phyloP scores from a whole-genome alignment of 176 grass and related monocot species.

The Panicum miliaceum region DNA sequence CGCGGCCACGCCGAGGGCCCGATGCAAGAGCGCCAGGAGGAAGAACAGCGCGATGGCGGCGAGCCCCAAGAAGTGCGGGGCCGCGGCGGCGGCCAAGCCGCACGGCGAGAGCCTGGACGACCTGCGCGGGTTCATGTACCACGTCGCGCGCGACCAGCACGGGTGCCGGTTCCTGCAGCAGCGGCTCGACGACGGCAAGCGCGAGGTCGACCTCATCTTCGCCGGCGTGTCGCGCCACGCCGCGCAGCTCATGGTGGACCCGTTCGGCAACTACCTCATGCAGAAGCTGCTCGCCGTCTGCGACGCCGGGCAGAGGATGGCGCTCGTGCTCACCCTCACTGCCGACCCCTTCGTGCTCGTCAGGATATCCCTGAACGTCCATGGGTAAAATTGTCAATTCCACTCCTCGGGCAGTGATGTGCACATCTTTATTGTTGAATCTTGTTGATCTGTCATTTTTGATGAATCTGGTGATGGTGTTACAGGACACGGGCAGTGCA shows the following conservation, averaged over 20 bases:
- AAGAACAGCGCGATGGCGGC: constrained; percentile 17
- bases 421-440: neutral
- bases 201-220: constrained; percentile 70
- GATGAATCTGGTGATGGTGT: neutral
- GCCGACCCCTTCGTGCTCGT: constrained; percentile 52
- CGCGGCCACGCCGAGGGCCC: constrained; percentile 1
- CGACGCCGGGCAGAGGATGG: constrained; percentile 68
- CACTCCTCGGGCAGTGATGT: neutral
- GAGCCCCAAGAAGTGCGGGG: constrained; percentile 47
- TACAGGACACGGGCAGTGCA: constrained; percentile 81
- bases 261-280: constrained; percentile 91
- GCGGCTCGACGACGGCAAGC: constrained; percentile 69
- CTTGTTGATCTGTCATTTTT: neutral
- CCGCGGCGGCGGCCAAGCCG: constrained; percentile 34
- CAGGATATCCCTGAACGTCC: constrained; percentile 68
- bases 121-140: constrained; percentile 59
- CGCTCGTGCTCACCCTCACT: constrained; percentile 54
- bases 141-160: constrained; percentile 78
- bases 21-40: constrained; percentile 40
- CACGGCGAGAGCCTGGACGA: constrained; percentile 51
- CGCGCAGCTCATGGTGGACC: constrained; percentile 77
- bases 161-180: constrained; percentile 86
- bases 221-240: constrained; percentile 57
- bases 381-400: constrained; percentile 59
- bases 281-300: constrained; percentile 86